Conservation (phyloP, 2,329 filamentous ascomycete genomes). For the Neofusicoccum parvum region DNA sequence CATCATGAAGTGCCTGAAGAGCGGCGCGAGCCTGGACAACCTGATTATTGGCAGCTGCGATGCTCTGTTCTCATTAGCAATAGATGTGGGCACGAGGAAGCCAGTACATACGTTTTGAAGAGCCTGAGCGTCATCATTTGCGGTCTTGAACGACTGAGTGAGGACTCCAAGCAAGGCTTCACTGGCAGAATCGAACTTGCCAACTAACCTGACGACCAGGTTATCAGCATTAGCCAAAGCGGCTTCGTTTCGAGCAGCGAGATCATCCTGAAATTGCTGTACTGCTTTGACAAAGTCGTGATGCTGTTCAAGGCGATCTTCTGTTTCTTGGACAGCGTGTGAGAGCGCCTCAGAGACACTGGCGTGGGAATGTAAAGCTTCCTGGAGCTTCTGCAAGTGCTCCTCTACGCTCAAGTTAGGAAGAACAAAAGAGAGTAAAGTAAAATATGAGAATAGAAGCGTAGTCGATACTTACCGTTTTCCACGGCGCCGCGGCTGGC, state of each 20-base stretch:
- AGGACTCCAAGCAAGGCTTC: background rate
- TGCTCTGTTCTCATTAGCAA: conserved; percentile 6
- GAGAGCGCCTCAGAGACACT: conserved; percentile 29
- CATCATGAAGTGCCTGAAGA: conserved; percentile 3
- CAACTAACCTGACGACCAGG: background rate
- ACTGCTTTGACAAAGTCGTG: conserved; percentile 29
- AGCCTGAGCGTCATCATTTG: background rate
- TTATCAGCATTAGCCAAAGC: conserved; percentile 2
- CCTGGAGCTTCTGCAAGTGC: conserved; percentile 36
- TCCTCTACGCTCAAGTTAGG: conserved; percentile 24
- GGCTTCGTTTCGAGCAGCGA: conserved; percentile 1
- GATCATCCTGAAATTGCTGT: conserved; percentile 26
- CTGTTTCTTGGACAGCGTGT: conserved; percentile 30
- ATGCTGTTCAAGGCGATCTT: conserved; percentile 30
- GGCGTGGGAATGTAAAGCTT: conserved; percentile 32
- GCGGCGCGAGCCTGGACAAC: conserved; percentile 19
- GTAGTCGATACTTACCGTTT: conserved; percentile 43
- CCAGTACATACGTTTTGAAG: background rate
- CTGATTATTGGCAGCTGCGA: conserved; percentile 26
- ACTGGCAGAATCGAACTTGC: conserved; percentile 6
- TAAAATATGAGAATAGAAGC: too few relatives aligned
- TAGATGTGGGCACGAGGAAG: background rate
- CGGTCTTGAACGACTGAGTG: background rate
- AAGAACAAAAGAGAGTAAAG: background rate
- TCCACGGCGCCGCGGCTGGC: conserved; percentile 62